Evolutionary conservation across 805 yeast species (phyloP), one percentile per base, ranked within the genome.

Genomic region (Metschnikowia shivogae): DNA sequence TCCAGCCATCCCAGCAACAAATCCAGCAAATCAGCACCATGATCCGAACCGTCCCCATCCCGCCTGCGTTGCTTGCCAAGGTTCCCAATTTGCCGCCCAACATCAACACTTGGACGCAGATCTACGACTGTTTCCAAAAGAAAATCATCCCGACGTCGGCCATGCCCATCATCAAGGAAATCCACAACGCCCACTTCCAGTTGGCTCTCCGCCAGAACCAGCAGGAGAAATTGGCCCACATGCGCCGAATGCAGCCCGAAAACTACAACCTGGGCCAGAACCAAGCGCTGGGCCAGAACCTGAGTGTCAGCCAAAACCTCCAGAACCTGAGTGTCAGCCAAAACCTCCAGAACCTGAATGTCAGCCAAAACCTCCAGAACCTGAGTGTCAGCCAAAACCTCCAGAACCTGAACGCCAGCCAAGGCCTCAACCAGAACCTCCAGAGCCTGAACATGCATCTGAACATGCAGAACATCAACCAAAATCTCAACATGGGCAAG

Each of bases 71-170:
- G 22, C 64, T 88, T 17, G 72, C 76, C 43, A 78, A 78, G 55
- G 76, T 88, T 38, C 95, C 95, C 8, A 83, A 78, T 38, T 69
- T 88, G 29, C 97, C 97, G 0, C 82, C 83, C 11, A 84, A 81
- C 40, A 82, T 82, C 26, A 82, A 77, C 53, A 86, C 95, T 6
- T 89, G 96, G 96, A 78, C 80, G 19, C 86, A 82, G 59, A 80
- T 88, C 26, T 79, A 82, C 62, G 84, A 82, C 34, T 74, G 82
- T 53, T 64, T 81, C 36, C 77, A 79, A 51, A 74, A 77, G 50
- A 80, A 79, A 47, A 70, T 78, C 47, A 65, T 86, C 33, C 80
- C 86, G 1, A 75, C 77, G 6, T 75, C 80, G 29, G 77, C 77
- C 24, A 66, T 83, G 68, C 77, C 77, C 12, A 62, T 76, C 20